These are phyloP conservation scores for Citrus unshiu DNA, from an alignment of 345 rosid species.

Conservation along the genomic window DNA sequence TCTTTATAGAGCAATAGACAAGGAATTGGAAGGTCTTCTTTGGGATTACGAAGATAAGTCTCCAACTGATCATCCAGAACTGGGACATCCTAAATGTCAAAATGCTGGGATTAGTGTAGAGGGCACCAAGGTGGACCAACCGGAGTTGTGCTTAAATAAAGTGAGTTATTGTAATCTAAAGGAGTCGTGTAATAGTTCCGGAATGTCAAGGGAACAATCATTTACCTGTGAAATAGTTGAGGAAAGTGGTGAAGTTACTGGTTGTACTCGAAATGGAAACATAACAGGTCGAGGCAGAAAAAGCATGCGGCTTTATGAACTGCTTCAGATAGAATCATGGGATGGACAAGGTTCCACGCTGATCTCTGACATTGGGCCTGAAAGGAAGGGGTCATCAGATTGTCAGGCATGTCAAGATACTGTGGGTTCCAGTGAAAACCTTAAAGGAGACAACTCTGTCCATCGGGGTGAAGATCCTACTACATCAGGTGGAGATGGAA, in stretches of 20 bases:
- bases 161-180: conserved; percentile 27
- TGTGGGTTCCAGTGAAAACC: conserved; percentile 25
- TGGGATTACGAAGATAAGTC: conserved; percentile 79
- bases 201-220: conserved; percentile 26
- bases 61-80: conserved; percentile 32
- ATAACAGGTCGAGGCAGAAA: conserved; percentile 55
- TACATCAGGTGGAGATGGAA: conserved; percentile 72
- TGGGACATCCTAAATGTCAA: conserved; percentile 23
- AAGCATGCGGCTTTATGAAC: conserved; percentile 84
- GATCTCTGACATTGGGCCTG: conserved; percentile 23
- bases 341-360: conserved; percentile 33
- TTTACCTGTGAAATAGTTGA: conserved; percentile 51
- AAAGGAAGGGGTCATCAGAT: conserved; percentile 22
- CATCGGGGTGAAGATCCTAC: conserved; percentile 59
- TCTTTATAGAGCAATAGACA: conserved; percentile 82
- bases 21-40: conserved; percentile 85
- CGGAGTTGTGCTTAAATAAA: conserved; percentile 28
- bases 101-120: conserved; percentile 21
- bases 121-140: conserved; percentile 25
- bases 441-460: conserved; percentile 29
- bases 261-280: conserved; percentile 37
- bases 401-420: conserved; percentile 28
- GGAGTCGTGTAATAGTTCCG: conserved; percentile 32
- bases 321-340: conserved; percentile 70
- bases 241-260: conserved; percentile 32